phyloP scores from a whole-genome alignment of 2,329 filamentous ascomycete species.

The Magnaporthiopsis incrustans region DNA sequence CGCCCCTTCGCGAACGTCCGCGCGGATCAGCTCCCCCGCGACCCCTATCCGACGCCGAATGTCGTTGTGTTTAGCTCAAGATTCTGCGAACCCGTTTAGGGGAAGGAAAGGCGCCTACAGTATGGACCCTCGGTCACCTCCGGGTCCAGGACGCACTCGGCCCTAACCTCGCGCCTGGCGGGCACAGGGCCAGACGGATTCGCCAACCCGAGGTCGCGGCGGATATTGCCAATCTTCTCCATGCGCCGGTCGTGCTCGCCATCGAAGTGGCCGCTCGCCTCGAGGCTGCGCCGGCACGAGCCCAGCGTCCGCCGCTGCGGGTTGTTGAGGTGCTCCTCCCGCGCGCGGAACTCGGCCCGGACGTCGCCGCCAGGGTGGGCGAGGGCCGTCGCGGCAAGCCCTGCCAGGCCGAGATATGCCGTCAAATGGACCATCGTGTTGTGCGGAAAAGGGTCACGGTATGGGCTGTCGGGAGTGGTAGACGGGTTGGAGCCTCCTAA shows the following conservation, averaged over 20 bases:
- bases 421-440: not conserved
- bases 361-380: slow-evolving; percentile 6
- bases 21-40: slow-evolving; percentile 40
- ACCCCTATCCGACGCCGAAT: slow-evolving; percentile 19
- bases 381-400: not conserved
- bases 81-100: slow-evolving; percentile 10
- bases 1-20: slow-evolving; percentile 38
- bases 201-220: not conserved
- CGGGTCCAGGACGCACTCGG: slow-evolving; percentile 5
- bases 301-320: slow-evolving; percentile 1
- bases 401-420: not conserved
- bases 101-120: not conserved
- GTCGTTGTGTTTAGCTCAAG: too few species aligned
- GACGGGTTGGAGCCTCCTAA: not conserved
- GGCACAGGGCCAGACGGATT: not conserved
- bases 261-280: slow-evolving; percentile 6
- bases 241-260: slow-evolving; percentile 4
- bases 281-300: slow-evolving; percentile 1
- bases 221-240: not conserved
- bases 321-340: slow-evolving; percentile 7
- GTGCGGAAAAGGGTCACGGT: not conserved
- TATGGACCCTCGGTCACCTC: slow-evolving; percentile 6
- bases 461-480: not conserved
- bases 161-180: slow-evolving; percentile 1
- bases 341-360: slow-evolving; percentile 4